Percentiles rank a stretch among this genome's conserved stretches.
Conservation (phyloP, 306 rosid species). For the Quercus aquifolioides region DNA sequence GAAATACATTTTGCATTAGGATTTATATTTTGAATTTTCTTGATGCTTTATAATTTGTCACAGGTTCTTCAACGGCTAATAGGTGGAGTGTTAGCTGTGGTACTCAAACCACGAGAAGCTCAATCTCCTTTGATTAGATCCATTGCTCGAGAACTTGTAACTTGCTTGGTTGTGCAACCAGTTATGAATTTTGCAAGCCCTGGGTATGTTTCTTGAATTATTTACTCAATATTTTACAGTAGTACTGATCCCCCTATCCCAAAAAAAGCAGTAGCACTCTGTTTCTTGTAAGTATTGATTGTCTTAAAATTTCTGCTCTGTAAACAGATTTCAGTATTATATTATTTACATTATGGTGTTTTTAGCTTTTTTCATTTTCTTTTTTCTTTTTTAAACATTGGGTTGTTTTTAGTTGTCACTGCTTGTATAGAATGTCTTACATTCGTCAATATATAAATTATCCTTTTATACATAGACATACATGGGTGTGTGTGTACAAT, state of each 20-base stretch:
- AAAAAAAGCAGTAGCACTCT: background rate
- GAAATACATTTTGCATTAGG: conserved; percentile 20
- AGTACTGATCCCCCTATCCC: background rate
- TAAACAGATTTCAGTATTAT: background rate
- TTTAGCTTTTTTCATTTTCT: background rate
- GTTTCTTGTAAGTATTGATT: background rate
- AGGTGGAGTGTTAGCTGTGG: conserved; percentile 81
- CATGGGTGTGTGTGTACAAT: background rate
- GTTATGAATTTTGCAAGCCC: conserved; percentile 88
- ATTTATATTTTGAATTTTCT: conserved; percentile 27
- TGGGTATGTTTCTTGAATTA: conserved; percentile 63
- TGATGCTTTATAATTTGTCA: conserved; percentile 26
- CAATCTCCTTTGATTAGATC: conserved; percentile 81
- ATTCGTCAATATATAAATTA: background rate
- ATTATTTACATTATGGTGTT: background rate
- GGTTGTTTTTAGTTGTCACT: background rate
- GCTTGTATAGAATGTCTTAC: background rate
- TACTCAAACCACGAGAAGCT: conserved; percentile 76
- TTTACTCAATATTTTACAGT: conserved; percentile 1
- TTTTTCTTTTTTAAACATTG: background rate
- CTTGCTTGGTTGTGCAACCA: conserved; percentile 91
- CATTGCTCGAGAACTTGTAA: conserved; percentile 80
- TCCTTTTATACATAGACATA: background rate
- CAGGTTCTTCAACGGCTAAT: conserved; percentile 88
- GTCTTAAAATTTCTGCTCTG: background rate